A percentile compares a stretch with the other conserved stretches of the same genome.
phyloP scores from a whole-genome alignment of 2,329 filamentous ascomycete genomes.

The Chaetomium sp. region DNA sequence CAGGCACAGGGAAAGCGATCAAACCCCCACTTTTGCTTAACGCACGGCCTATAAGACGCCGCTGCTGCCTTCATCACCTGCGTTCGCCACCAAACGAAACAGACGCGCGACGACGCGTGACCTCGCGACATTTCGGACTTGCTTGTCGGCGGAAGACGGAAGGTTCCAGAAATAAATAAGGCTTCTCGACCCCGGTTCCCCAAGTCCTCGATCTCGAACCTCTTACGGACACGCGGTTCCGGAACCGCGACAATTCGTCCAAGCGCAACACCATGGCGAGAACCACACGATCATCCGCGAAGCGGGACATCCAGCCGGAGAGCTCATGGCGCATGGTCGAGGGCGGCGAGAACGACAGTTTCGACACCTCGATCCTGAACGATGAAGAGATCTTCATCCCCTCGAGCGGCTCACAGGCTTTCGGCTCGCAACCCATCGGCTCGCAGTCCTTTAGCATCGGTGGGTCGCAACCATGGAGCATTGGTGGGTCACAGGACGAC shows the following conservation, averaged over 20 bases:
- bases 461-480: conserved; percentile 34
- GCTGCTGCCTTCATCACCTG: conserved; percentile 16
- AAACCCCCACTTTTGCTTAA: conserved; percentile 8
- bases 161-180: conserved; percentile 2
- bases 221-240: not conserved
- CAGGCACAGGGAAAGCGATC: not conserved
- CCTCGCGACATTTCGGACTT: conserved; percentile 3
- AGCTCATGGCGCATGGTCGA: conserved; percentile 57
- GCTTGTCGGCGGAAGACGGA: not conserved
- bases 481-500: conserved; percentile 45
- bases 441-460: conserved; percentile 26
- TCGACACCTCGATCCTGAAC: conserved; percentile 49
- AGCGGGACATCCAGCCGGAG: conserved; percentile 38
- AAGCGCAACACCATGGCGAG: conserved; percentile 13
- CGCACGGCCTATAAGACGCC: conserved; percentile 10
- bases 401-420: conserved; percentile 42
- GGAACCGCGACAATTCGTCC: not conserved
- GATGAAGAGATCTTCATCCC: conserved; percentile 36
- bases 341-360: conserved; percentile 52
- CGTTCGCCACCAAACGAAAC: conserved; percentile 3
- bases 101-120: conserved; percentile 16
- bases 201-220: not conserved
- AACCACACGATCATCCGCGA: conserved; percentile 14
- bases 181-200: not conserved
- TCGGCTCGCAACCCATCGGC: conserved; percentile 31